phyloP scores from a whole-genome alignment of 768 basidiomycete species.

The Pisolithus tinctorius region DNA sequence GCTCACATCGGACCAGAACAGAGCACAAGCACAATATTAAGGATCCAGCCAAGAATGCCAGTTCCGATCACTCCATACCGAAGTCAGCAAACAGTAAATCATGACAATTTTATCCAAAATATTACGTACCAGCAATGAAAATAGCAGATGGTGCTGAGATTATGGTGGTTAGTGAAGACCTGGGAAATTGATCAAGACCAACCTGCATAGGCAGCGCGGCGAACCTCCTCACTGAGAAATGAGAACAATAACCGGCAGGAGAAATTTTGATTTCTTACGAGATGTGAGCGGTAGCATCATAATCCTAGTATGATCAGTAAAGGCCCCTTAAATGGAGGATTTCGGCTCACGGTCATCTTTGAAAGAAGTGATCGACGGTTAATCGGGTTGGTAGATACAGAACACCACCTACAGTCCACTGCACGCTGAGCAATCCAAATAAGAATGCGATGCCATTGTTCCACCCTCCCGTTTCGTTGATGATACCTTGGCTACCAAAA shows the following conservation, averaged over 20 bases:
- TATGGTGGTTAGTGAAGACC: neutral
- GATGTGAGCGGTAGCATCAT: conserved; percentile 77
- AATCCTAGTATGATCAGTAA: conserved; percentile 43
- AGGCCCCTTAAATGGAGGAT: neutral
- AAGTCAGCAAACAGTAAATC: neutral
- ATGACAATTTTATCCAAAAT: neutral
- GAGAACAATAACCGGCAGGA: neutral
- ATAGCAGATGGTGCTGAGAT: conserved; percentile 47
- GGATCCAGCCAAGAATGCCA: conserved; percentile 74
- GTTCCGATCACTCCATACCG: conserved; percentile 55
- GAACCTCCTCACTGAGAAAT: conserved; percentile 62
- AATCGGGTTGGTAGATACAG: neutral
- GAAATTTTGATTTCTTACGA: conserved; percentile 42
- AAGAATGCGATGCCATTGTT: conserved; percentile 76
- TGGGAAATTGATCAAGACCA: conserved; percentile 22
- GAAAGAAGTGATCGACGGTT: neutral
- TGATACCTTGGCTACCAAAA: conserved; percentile 66
- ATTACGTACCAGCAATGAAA: conserved; percentile 42
- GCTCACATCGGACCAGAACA: conserved; percentile 73
- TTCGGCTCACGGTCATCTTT: conserved; percentile 49
- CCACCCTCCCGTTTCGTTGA: conserved; percentile 78
- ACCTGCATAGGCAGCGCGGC: conserved; percentile 74
- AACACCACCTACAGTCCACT: conserved; percentile 63
- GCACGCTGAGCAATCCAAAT: conserved; percentile 79
- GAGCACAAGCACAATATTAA: conserved; percentile 82